Evolutionary conservation across 2,329 filamentous ascomycete species (phyloP).

Genomic region (Rutstroemia sp.): DNA sequence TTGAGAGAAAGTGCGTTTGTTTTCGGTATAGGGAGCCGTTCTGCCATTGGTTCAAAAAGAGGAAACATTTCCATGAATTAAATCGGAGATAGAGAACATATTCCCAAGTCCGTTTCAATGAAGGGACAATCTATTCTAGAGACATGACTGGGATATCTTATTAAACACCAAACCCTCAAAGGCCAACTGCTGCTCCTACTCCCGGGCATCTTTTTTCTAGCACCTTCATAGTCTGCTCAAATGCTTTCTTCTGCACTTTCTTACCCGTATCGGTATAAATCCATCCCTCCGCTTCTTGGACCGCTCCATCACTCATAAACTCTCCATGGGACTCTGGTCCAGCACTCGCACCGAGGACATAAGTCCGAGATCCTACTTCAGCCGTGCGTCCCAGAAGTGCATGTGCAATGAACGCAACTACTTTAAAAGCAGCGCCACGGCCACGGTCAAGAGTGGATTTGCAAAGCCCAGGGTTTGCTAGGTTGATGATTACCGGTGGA

Average conservation of each 20-base stretch:
- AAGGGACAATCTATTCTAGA: too few species aligned
- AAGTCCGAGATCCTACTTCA: background rate
- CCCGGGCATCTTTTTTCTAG: too few species aligned
- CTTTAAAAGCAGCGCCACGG: background rate
- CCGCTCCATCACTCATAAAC: background rate
- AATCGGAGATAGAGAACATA: too few species aligned
- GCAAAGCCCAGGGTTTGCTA: slow-evolving; percentile 3
- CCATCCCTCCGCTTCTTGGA: slow-evolving; percentile 17
- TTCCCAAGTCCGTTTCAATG: too few species aligned
- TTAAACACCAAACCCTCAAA: too few species aligned
- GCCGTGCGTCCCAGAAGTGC: background rate
- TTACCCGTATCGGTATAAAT: slow-evolving; percentile 31
- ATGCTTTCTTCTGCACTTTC: slow-evolving; percentile 31
- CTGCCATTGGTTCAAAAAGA: too few species aligned
- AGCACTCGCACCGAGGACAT: background rate
- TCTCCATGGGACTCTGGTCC: background rate
- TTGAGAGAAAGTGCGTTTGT: too few species aligned
- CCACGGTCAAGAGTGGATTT: slow-evolving; percentile 1
- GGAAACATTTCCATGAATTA: too few species aligned
- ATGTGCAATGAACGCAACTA: background rate
- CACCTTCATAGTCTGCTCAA: background rate
- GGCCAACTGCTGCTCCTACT: too few species aligned
- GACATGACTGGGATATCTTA: too few species aligned
- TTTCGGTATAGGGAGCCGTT: too few species aligned
- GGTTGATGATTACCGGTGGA: slow-evolving; percentile 5